A percentile compares a stretch with the other conserved stretches of the same genome.
Conservation (phyloP, 2,329 filamentous ascomycete genomes). For the Ophiostoma piceae region DNA sequence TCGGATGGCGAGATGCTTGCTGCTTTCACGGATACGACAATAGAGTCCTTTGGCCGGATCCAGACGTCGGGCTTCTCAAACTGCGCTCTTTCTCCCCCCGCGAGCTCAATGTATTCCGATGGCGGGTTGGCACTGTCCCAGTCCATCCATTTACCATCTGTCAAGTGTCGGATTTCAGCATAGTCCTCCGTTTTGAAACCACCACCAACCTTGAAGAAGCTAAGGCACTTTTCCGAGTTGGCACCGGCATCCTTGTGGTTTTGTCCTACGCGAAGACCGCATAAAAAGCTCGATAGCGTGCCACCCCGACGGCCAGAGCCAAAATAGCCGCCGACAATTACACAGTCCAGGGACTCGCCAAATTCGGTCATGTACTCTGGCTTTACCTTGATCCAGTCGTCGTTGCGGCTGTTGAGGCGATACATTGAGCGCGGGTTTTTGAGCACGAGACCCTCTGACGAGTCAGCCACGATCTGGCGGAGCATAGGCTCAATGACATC, state of each 20-base stretch:
- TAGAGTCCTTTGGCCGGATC: slow-evolving; percentile 83
- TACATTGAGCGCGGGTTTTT: slow-evolving; percentile 91
- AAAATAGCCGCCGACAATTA: slow-evolving; percentile 89
- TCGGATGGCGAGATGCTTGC: slow-evolving; percentile 70
- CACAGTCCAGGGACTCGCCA: slow-evolving; percentile 84
- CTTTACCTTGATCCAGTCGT: slow-evolving; percentile 98
- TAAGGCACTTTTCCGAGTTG: slow-evolving; percentile 71
- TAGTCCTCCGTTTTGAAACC: slow-evolving; percentile 85
- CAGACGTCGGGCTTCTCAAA: slow-evolving; percentile 81
- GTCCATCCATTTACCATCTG: slow-evolving; percentile 83
- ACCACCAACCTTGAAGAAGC: slow-evolving; percentile 98
- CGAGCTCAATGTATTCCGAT: slow-evolving; percentile 71
- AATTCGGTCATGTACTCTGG: slow-evolving; percentile 98
- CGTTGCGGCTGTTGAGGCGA: slow-evolving; percentile 79
- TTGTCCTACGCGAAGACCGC: slow-evolving; percentile 72
- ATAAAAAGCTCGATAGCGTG: slow-evolving; percentile 78
- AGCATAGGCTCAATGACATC: slow-evolving; percentile 74
- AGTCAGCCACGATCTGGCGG: slow-evolving; percentile 76
- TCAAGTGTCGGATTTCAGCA: slow-evolving; percentile 71
- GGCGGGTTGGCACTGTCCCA: slow-evolving; percentile 79
- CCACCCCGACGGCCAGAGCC: slow-evolving; percentile 83
- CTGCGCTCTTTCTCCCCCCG: slow-evolving; percentile 64
- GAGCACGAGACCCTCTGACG: slow-evolving; percentile 83
- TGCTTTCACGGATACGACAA: slow-evolving; percentile 86
- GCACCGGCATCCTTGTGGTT: slow-evolving; percentile 55